Evolutionary conservation across 768 basidiomycete species (phyloP), one percentile per base, ranked within the genome.

Genomic region (Dentipellis sp.): DNA sequence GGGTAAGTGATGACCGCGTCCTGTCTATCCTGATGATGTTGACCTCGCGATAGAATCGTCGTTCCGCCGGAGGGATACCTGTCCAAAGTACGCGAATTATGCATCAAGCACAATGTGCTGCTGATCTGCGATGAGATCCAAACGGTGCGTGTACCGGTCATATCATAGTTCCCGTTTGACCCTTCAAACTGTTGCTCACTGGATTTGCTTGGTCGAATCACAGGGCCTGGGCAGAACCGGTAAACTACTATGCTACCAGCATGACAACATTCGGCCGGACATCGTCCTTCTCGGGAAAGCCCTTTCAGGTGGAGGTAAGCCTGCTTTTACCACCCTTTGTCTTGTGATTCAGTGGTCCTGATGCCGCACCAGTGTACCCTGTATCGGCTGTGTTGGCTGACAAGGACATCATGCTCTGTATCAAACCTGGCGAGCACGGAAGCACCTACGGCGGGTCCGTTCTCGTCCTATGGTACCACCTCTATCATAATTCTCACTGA

Each of bases 51-150:
- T 14, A 93, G 94, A 10, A 95, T 99, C 62, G 84, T 97, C 57
- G 90, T 98, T 10, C 97, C 97, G 0, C 84, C 87, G 1, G 77
- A 79, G 8, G 94, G 94, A 5, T 99, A 99, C 71, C 79, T 99
- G 39, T 67, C 79, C 34, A 73, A 82, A 61, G 86, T 86, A 23
- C 84, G 85, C 52, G 84, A 78, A 53, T 76, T 97, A 23, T 99
- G 97, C 79, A 88, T 88, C 74, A 82, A 89, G 70, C 83, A 94
- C 71, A 92, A 95, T 50, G 92, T 93, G 0, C 77, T 99, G n/a
- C 75, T 99, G 37, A 98, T 99, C 66, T 94, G 92, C 63, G 97
- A 99, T 62, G 97, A 99, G 70, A 94, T 99, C 59, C 97, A 99
- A 71, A 98, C 97, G 42, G 91, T 91, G 55, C 55, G 75, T 12